Conservation (phyloP, 2,329 filamentous ascomycete genomes). For the Cercospora sesami region DNA sequence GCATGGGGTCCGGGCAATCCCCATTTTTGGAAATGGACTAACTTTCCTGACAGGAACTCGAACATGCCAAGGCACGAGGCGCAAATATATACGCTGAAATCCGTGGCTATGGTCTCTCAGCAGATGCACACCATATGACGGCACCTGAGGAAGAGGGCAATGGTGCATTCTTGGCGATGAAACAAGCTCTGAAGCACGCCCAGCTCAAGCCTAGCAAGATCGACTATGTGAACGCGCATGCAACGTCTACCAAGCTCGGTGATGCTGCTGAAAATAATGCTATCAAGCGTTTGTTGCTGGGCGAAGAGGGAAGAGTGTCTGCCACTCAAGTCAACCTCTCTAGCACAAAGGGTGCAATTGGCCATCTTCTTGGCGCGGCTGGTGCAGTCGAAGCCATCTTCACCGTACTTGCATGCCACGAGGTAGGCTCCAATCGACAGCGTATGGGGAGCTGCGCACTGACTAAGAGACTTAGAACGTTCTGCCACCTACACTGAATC, state of each 20-base stretch:
- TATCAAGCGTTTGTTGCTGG: slow-evolving; percentile 74
- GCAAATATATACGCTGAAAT: slow-evolving; percentile 87
- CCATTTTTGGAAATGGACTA: slow-evolving; percentile 8
- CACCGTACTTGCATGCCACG: slow-evolving; percentile 71
- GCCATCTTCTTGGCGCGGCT: slow-evolving; percentile 87
- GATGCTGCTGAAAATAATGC: slow-evolving; percentile 86
- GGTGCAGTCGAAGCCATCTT: slow-evolving; percentile 90
- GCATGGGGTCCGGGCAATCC: slow-evolving; percentile 39
- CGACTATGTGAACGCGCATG: slow-evolving; percentile 94
- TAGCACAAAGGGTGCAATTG: slow-evolving; percentile 90
- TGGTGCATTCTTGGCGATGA: slow-evolving; percentile 84
- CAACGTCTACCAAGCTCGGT: slow-evolving; percentile 81
- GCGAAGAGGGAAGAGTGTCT: slow-evolving; percentile 63
- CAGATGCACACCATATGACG: slow-evolving; percentile 91
- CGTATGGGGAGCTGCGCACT: neutral
- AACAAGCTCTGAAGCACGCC: slow-evolving; percentile 72
- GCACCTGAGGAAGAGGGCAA: slow-evolving; percentile 79
- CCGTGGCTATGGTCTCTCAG: slow-evolving; percentile 83
- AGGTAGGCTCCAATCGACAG: slow-evolving; percentile 57
- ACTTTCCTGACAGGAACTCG: slow-evolving; percentile 60
- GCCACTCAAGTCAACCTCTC: slow-evolving; percentile 75
- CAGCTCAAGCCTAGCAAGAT: slow-evolving; percentile 67
- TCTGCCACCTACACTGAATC: slow-evolving; percentile 84
- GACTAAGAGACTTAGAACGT: slow-evolving; percentile 56
- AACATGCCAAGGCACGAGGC: slow-evolving; percentile 77